These are phyloP conservation scores for Pseudocercospora fijiensis DNA, from an alignment of 2,329 filamentous ascomycete genomes.

Conservation along the genomic window DNA sequence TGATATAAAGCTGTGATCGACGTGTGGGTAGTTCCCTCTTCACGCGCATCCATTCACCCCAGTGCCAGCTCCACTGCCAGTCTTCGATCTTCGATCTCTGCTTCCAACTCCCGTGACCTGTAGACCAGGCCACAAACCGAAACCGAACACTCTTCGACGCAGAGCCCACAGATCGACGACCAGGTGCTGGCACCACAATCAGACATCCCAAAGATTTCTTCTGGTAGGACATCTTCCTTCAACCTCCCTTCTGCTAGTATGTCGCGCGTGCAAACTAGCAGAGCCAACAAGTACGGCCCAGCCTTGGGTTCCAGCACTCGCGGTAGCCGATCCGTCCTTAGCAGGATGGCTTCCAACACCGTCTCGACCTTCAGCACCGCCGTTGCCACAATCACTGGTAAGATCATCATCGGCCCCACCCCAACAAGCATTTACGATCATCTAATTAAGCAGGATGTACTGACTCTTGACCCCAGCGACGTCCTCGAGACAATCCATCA, in stretches of 20 bases:
- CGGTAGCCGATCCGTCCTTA: not conserved
- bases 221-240: not conserved
- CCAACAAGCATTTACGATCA: not conserved
- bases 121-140: not conserved
- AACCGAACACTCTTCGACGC: not conserved
- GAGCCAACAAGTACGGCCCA: not conserved
- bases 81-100: not conserved
- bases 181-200: not conserved
- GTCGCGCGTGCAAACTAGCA: constrained; percentile 1
- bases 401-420: not conserved
- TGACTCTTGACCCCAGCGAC: not conserved
- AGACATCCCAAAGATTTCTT: not conserved
- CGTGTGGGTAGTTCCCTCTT: not conserved
- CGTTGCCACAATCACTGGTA: not conserved
- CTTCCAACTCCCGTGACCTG: not conserved
- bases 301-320: not conserved
- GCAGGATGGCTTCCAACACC: not conserved
- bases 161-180: not conserved
- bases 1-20: not conserved
- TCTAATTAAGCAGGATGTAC: not conserved
- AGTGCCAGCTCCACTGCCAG: not conserved
- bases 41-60: not conserved
- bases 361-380: not conserved
- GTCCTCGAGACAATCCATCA: not conserved
- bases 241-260: not conserved